A percentile compares a stretch with the other conserved stretches of the same genome.
Conservation (phyloP, 306 rosid species). For the Casuarina equisetifolia region DNA sequence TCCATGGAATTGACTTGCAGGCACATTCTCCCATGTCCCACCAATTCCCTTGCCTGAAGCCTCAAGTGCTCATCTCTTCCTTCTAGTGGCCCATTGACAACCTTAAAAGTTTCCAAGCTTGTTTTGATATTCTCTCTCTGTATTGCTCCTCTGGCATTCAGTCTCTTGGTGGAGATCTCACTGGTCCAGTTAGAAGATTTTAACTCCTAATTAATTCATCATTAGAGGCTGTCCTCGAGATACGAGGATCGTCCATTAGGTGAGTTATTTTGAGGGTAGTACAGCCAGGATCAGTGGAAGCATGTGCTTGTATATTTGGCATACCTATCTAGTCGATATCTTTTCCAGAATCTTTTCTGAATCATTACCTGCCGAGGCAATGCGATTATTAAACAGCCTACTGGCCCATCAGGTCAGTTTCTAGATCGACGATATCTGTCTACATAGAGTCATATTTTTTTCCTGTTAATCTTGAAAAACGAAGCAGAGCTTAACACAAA, state of each 20-base stretch:
- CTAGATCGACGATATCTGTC: too few relatives aligned
- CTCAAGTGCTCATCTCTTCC: conserved; percentile 9
- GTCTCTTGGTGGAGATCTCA: conserved; percentile 9
- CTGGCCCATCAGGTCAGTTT: too few relatives aligned
- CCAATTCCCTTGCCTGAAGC: neutral
- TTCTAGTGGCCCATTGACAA: neutral
- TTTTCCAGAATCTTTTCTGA: conserved; percentile 9
- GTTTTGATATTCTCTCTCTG: conserved; percentile 18
- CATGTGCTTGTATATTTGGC: conserved; percentile 57
- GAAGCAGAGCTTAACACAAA: too few relatives aligned
- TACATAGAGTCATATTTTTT: too few relatives aligned
- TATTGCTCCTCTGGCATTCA: conserved; percentile 22
- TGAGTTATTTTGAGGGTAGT: conserved; percentile 22
- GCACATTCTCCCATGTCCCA: conserved; percentile 25
- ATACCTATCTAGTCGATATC: conserved; percentile 51
- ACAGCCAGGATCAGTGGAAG: conserved; percentile 14
- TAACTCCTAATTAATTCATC: conserved; percentile 2
- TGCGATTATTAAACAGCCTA: too few relatives aligned
- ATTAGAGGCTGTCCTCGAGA: conserved; percentile 35
- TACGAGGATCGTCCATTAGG: conserved; percentile 38
- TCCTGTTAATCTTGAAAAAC: too few relatives aligned
- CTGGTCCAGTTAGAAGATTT: conserved; percentile 8
- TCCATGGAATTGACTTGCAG: conserved; percentile 30
- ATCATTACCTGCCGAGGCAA: neutral
- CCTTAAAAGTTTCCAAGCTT: neutral